These are phyloP conservation scores for Colletotrichum sp. DNA, from an alignment of 2,329 filamentous ascomycete genomes.

Conservation along the genomic window DNA sequence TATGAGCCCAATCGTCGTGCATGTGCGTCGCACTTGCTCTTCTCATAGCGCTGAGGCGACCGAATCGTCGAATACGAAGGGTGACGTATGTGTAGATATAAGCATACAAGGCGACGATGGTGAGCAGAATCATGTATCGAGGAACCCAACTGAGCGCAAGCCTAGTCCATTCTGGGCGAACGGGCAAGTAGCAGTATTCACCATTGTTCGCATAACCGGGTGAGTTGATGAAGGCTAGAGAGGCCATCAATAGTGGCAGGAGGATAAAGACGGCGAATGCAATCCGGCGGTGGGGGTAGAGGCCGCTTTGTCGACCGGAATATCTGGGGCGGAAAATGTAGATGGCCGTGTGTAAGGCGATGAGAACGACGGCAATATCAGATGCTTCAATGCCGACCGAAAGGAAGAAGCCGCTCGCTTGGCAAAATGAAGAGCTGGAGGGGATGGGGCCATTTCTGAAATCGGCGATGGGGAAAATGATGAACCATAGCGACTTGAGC, in stretches of 20 bases:
- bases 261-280: constrained; percentile 64
- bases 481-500: constrained; percentile 72
- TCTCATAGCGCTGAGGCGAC: constrained; percentile 20
- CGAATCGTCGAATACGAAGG: constrained; percentile 46
- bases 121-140: constrained; percentile 70
- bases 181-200: constrained; percentile 73
- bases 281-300: constrained; percentile 69
- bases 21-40: constrained; percentile 12
- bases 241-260: constrained; percentile 64
- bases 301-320: constrained; percentile 60
- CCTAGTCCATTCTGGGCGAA: constrained; percentile 71
- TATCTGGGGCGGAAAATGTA: constrained; percentile 69
- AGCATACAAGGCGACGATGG: constrained; percentile 69
- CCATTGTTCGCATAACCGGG: constrained; percentile 66
- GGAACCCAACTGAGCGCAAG: constrained; percentile 75
- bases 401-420: constrained; percentile 72
- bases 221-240: constrained; percentile 66
- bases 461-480: constrained; percentile 67
- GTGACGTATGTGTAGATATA: constrained; percentile 74
- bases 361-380: constrained; percentile 75
- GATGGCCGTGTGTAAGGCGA: constrained; percentile 74
- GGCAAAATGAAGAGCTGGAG: constrained; percentile 64
- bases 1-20: constrained; percentile 1
- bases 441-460: constrained; percentile 56
- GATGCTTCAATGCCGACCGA: constrained; percentile 71